Conservation (phyloP, 2,329 filamentous ascomycete genomes). For the Phialemoniopsis sp. region DNA sequence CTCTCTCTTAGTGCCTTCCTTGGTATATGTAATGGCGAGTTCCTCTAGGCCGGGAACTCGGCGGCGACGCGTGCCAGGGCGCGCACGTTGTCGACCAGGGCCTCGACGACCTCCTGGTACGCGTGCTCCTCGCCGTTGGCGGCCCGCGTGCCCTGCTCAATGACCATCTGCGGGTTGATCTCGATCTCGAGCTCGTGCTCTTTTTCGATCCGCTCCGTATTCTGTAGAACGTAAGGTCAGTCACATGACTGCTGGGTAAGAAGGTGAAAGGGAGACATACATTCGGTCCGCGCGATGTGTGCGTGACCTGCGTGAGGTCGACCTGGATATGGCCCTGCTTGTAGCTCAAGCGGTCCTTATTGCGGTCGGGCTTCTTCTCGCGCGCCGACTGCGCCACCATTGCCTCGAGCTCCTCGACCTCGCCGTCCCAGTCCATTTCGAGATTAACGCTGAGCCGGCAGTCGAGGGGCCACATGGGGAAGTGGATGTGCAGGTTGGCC, state of each 20-base stretch:
- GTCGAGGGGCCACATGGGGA: conserved; percentile 74
- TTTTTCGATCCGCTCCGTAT: conserved; percentile 44
- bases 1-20: too few species aligned
- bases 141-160: conserved; percentile 61
- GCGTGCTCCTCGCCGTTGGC: conserved; percentile 48
- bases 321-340: conserved; percentile 83
- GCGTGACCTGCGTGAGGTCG: conserved; percentile 86
- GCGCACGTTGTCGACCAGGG: conserved; percentile 70
- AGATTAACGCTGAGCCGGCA: conserved; percentile 93
- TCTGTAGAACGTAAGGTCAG: conserved; percentile 19
- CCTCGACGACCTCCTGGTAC: conserved; percentile 66
- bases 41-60: too few species aligned
- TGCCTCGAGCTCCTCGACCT: conserved; percentile 52
- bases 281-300: conserved; percentile 19
- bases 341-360: conserved; percentile 91
- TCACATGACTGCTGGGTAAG: too few species aligned
- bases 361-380: conserved; percentile 54
- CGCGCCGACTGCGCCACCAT: conserved; percentile 27
- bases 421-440: conserved; percentile 81
- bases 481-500: conserved; percentile 81
- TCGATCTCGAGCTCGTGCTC: conserved; percentile 83
- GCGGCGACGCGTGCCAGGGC: conserved; percentile 39
- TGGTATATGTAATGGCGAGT: too few species aligned
- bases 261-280: conserved; percentile 4
- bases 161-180: conserved; percentile 59